Evolutionary conservation across 352 stramenopile genomes (phyloP).

Genomic region (Globisporangium paroecandrum): DNA sequence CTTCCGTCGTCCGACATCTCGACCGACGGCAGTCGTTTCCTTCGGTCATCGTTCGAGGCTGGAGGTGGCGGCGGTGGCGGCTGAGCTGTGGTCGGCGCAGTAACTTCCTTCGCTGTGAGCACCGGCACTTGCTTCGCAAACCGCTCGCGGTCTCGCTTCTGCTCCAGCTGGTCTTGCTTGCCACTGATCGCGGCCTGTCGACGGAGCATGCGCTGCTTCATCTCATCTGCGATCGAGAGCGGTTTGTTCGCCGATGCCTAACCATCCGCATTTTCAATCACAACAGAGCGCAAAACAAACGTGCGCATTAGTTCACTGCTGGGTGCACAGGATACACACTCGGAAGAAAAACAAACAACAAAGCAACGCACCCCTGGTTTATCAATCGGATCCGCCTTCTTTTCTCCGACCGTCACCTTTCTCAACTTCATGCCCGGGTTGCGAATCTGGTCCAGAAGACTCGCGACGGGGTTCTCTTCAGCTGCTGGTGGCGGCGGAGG

Average conservation of each 20-base stretch:
- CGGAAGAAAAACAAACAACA: background rate
- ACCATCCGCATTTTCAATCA: background rate
- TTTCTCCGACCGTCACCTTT: slow-evolving; percentile 36
- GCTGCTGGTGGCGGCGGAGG: slow-evolving; percentile 24
- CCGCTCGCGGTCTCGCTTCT: slow-evolving; percentile 68
- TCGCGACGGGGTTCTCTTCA: slow-evolving; percentile 31
- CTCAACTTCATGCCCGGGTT: slow-evolving; percentile 55
- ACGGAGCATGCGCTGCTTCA: slow-evolving; percentile 77
- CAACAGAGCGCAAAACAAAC: background rate
- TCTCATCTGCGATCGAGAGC: slow-evolving; percentile 75
- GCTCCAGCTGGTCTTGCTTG: slow-evolving; percentile 81
- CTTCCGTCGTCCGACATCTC: slow-evolving; percentile 84
- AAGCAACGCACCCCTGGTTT: slow-evolving; percentile 29
- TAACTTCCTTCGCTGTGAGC: slow-evolving; percentile 77
- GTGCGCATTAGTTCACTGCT: background rate
- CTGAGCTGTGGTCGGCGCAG: slow-evolving; percentile 17
- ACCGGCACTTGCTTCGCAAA: slow-evolving; percentile 69
- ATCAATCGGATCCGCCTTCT: slow-evolving; percentile 26
- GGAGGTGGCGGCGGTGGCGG: slow-evolving; percentile 45
- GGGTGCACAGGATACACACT: background rate
- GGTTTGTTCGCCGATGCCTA: slow-evolving; percentile 34
- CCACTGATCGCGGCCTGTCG: slow-evolving; percentile 77
- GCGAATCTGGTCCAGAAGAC: slow-evolving; percentile 60
- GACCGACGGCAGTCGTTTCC: slow-evolving; percentile 54
- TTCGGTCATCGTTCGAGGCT: slow-evolving; percentile 28